Evolutionary conservation across 2,329 filamentous ascomycete genomes (phyloP).

Genomic region (Teratosphaeriaceae sp.): DNA sequence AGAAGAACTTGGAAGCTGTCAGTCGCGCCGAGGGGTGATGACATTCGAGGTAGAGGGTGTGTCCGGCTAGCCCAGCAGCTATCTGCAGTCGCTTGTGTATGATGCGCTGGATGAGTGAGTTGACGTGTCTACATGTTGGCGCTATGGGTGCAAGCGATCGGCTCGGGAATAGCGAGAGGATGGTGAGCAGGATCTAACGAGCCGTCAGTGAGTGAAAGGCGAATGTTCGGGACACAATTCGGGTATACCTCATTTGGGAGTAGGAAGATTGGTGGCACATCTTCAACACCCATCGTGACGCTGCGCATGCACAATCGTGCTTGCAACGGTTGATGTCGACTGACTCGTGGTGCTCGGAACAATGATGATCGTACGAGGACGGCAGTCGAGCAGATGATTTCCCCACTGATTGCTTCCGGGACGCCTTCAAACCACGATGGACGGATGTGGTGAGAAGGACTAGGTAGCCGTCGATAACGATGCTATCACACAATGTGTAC

Average conservation of each 20-base stretch:
- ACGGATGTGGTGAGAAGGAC: no score
- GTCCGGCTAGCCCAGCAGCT: conserved; percentile 51
- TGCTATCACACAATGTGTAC: no score
- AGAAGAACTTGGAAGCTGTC: conserved; percentile 62
- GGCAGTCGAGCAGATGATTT: no score
- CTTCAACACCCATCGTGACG: conserved; percentile 5
- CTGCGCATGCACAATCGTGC: no score
- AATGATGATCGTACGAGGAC: no score
- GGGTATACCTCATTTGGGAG: conserved; percentile 27
- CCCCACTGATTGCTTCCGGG: no score
- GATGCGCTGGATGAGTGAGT: conserved; percentile 56
- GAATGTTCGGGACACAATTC: background rate
- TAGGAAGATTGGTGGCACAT: conserved; percentile 15
- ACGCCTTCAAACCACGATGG: no score
- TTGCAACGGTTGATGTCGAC: no score
- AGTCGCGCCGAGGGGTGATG: conserved; percentile 66
- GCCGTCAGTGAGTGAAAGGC: conserved; percentile 7
- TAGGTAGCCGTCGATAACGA: no score
- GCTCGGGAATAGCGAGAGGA: conserved; percentile 37
- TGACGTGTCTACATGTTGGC: conserved; percentile 55
- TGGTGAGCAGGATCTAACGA: conserved; percentile 36
- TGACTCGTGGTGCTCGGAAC: no score
- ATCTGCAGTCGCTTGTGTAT: conserved; percentile 58
- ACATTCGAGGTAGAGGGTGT: conserved; percentile 69
- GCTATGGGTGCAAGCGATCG: conserved; percentile 47